These are phyloP conservation scores for Antitrichia curtipendula DNA, from an alignment of 225 moss, liverwort and hornwort species.

Conservation along the genomic window DNA sequence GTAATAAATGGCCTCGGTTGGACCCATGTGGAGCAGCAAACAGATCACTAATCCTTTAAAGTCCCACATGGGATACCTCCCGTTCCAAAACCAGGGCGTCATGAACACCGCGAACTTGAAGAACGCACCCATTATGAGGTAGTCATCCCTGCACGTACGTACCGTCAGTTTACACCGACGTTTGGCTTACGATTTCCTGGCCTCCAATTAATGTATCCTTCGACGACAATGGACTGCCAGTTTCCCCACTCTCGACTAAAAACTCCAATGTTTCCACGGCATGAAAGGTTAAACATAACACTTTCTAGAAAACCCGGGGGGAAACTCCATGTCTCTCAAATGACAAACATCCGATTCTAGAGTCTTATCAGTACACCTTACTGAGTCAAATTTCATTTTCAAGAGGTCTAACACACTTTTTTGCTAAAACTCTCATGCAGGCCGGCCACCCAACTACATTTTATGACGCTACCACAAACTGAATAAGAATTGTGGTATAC, in stretches of 20 bases:
- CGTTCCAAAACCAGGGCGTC: conserved; percentile 4
- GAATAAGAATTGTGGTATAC: neutral
- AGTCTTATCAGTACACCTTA: neutral
- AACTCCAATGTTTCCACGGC: neutral
- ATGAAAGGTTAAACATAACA: neutral
- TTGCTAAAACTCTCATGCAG: neutral
- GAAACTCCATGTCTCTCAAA: neutral
- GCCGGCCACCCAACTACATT: neutral
- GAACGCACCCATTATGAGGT: conserved; percentile 40
- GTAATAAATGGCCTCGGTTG: conserved; percentile 58
- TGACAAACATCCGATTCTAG: neutral
- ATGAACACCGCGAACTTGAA: neutral
- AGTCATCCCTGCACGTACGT: conserved; percentile 53
- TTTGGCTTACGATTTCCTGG: neutral
- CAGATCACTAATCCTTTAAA: conserved; percentile 15
- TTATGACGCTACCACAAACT: neutral
- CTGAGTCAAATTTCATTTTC: neutral
- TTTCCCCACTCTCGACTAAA: neutral
- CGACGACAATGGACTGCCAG: neutral
- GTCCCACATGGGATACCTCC: conserved; percentile 35
- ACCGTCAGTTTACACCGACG: too few relatives aligned
- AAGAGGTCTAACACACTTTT: neutral
- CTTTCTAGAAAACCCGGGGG: neutral
- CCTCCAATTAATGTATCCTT: neutral
- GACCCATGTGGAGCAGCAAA: conserved; percentile 58